Percentiles rank a stretch among this genome's conserved stretches.
Evolutionary conservation across 495 filamentous ascomycete species (phyloP).

Genomic region (Neurospora sp.): DNA sequence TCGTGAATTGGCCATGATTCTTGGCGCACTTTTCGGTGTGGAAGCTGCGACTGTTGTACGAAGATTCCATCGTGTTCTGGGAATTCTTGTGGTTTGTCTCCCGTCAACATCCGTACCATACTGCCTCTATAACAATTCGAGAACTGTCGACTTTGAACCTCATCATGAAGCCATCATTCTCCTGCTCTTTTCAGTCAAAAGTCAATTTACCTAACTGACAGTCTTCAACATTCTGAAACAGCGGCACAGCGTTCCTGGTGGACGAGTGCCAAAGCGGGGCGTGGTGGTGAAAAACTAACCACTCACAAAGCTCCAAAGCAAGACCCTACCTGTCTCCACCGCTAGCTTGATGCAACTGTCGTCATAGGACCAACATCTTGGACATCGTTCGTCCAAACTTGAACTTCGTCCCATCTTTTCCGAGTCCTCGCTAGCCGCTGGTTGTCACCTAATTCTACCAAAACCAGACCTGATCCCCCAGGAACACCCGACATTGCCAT

Average conservation of each 20-base stretch:
- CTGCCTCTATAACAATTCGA: not conserved
- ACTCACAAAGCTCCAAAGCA: not conserved
- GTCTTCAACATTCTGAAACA: not conserved
- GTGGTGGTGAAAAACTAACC: not conserved
- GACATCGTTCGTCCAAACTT: conserved; percentile 2
- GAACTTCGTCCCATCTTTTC: not conserved
- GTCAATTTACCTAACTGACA: not conserved
- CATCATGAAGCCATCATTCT: not conserved
- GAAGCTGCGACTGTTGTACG: not conserved
- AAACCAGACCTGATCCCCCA: not conserved
- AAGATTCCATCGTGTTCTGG: not conserved
- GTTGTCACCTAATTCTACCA: not conserved
- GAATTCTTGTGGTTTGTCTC: not conserved
- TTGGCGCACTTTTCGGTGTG: not conserved
- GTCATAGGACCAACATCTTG: conserved; percentile 23
- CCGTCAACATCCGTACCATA: not conserved
- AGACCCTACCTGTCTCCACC: not conserved
- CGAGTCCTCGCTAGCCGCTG: not conserved
- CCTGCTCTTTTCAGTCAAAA: not conserved
- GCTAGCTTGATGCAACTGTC: conserved; percentile 5
- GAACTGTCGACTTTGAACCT: not conserved
- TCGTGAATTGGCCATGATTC: not conserved
- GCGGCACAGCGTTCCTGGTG: not conserved
- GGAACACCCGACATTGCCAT: not conserved
- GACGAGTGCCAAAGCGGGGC: not conserved